Base-by-base conservation (phyloP, 1,139 yeast genomes). In the Suhomyces wounanorum region DNA sequence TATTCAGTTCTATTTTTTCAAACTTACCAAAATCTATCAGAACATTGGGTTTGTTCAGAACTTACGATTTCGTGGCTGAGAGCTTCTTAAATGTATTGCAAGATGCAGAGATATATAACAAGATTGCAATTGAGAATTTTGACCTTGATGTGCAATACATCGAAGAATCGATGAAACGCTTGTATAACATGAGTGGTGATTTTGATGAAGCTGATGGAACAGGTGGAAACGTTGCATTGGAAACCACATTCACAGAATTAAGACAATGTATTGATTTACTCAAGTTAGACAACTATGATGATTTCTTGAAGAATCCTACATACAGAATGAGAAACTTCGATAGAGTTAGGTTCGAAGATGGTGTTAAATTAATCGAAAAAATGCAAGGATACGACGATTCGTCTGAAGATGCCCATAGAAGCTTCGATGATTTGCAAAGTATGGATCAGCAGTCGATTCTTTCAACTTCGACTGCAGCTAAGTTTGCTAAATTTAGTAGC, bases 1-100 rank as follows among this genome's bases (percentile, higher is more conserved):
- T 92, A 77, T 90, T 94, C 64, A 84, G 87, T 48, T 85, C 96
- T 1, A 90, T 96, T n/a, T 82, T 94, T 59, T 85, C 88, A 17
- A 89, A 87, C 55, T 76, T 94, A 40, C 97, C 98, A 0, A 79
- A 79, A 47, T 81, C 89, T 10, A 85, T 94, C 53, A 82, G 90
- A 59, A 85, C 95, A 3, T 73, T 92, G 55, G 83, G 96, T 31
- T 80, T 92, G 55, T 84, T 91, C 60, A 82, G 96, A 64, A 91
- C 94, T 37, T 89, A 89, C 66, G 98, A 92, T 70, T 86, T 87
- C 57, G 79, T 94, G 52, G 85, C 96, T 0, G 82, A 85, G 42
- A 83, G 86, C 55, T 82, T 94, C 63, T 73, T 88, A 55, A 77
- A 78, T 47, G 75, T 85, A 16, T 75, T 92, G 54, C 73, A 83